Evolutionary conservation across 2,329 filamentous ascomycete genomes (phyloP), one percentile per base, ranked within the genome.

Genomic region (Keithomyces neogunnii): DNA sequence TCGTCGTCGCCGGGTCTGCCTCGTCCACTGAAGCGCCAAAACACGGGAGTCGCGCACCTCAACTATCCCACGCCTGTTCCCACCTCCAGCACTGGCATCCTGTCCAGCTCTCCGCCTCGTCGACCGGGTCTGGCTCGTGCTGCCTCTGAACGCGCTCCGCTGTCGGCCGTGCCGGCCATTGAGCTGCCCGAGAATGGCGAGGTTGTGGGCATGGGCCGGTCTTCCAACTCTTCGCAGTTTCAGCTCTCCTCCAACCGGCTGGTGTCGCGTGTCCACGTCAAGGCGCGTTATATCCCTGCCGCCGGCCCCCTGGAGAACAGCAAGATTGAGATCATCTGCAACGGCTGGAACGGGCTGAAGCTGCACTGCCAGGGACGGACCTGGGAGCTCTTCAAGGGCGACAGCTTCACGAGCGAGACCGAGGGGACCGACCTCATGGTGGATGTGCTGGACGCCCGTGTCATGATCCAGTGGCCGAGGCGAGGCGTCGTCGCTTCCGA

Each of bases 301-400:
- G 72, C 77, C 26, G 77, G 80, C 51, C 79, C 80, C 4, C 78
- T 88, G 60, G 83, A 88, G 59, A 77, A 82, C 55, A 88, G 87
- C 66, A 85, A 83, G 67, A 81, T 99, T 45, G 88, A 96, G 68
- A 86, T 99, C 60, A 78, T 89, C 62, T 99, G 93, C 74, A 81
- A 87, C 62, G 93, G 93, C 28, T 97, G 92, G 92, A 99, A 99
- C 67, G 93, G 93, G 13, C 77, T 93, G 58, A 95, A 89, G 73
- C 72, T 99, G 59, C 90, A 96, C 71, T 96, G 89, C 73, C 86
- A 92, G 69, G 89, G 89, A 51, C 84, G 85, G 58, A 86, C 89
- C 3, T 92, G 88, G 75, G 89, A 96, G 58, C 71, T 99, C 62
- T 78, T 76, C 57, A 96, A 96, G 72, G 89, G 88, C 19, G 90